Evolutionary conservation across 2,329 filamentous ascomycete genomes (phyloP).

Genomic region (Penicillium sp.): DNA sequence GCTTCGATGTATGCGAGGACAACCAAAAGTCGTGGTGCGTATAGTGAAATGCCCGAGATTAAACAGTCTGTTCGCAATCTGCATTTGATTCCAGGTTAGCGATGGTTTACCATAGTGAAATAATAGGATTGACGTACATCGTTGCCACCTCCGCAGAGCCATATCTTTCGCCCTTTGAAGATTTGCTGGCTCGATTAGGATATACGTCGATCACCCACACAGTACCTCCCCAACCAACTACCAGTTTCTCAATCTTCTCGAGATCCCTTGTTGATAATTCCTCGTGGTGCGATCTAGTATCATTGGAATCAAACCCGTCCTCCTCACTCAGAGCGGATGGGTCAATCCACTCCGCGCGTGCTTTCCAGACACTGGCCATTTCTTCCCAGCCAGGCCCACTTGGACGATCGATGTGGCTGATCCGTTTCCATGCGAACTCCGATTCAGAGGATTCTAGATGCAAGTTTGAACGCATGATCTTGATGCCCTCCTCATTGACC

Average conservation of each 20-base stretch:
- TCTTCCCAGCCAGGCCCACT: slow-evolving; percentile 86
- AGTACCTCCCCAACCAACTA: slow-evolving; percentile 93
- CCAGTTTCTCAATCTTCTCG: slow-evolving; percentile 60
- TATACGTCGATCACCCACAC: slow-evolving; percentile 95
- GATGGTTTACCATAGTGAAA: slow-evolving; percentile 12
- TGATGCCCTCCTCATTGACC: slow-evolving; percentile 95
- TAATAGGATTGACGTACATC: slow-evolving; percentile 58
- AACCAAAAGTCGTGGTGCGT: slow-evolving; percentile 84
- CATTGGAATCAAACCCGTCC: slow-evolving; percentile 45
- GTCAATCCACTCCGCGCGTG: slow-evolving; percentile 86
- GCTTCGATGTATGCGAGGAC: slow-evolving; percentile 84
- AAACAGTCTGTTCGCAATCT: slow-evolving; percentile 95
- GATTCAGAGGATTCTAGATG: slow-evolving; percentile 68
- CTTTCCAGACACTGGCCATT: slow-evolving; percentile 95
- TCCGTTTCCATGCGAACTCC: slow-evolving; percentile 87
- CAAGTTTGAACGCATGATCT: slow-evolving; percentile 89
- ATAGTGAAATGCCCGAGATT: slow-evolving; percentile 93
- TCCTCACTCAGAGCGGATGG: slow-evolving; percentile 71
- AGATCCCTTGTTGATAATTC: slow-evolving; percentile 40
- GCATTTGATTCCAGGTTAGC: slow-evolving; percentile 18
- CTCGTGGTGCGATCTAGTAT: slow-evolving; percentile 33
- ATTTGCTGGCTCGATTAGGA: slow-evolving; percentile 62
- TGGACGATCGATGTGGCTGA: slow-evolving; percentile 85
- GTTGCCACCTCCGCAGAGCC: slow-evolving; percentile 86
- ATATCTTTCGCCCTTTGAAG: slow-evolving; percentile 63